Evolutionary conservation across 1,284 basidiomycete species (phyloP).

Genomic region (Apiotrichum akiyoshidainum): DNA sequence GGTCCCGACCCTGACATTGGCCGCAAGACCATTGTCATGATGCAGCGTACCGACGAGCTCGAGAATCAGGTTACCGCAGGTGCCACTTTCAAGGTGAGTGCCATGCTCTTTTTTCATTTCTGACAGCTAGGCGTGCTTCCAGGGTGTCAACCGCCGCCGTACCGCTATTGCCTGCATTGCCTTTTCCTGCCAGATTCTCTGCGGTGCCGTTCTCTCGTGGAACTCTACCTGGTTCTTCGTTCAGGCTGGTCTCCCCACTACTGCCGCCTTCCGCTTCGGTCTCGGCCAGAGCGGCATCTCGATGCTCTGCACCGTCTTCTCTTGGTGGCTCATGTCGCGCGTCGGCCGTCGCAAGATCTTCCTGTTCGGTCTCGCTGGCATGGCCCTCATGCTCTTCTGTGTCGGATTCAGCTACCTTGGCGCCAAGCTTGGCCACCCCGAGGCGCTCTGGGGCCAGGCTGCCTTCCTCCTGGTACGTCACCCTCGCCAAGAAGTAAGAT

Average conservation of each 20-base stretch:
- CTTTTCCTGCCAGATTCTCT: slow-evolving; percentile 19
- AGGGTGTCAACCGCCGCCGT: slow-evolving; percentile 10
- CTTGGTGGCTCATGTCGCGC: slow-evolving; percentile 28
- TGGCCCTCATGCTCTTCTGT: slow-evolving; percentile 47
- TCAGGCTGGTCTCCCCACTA: slow-evolving; percentile 42
- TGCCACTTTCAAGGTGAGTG: neutral
- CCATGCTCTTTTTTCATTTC: too few species aligned
- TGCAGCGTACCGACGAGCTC: slow-evolving; percentile 42
- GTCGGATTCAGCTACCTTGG: slow-evolving; percentile 48
- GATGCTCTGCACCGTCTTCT: slow-evolving; percentile 25
- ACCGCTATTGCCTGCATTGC: slow-evolving; percentile 14
- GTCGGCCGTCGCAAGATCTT: slow-evolving; percentile 35
- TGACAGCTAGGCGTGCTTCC: slow-evolving; percentile 2
- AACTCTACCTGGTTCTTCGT: slow-evolving; percentile 43
- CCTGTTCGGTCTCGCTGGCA: slow-evolving; percentile 44
- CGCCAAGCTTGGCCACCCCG: slow-evolving; percentile 2
- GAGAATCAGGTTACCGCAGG: neutral
- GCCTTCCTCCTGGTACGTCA: slow-evolving; percentile 11
- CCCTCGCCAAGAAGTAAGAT: too few species aligned
- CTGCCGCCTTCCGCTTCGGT: slow-evolving; percentile 36
- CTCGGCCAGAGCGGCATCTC: slow-evolving; percentile 30
- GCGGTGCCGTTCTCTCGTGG: slow-evolving; percentile 27
- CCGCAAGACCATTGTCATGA: slow-evolving; percentile 42
- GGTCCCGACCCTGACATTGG: slow-evolving; percentile 29
- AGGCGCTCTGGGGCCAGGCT: slow-evolving; percentile 14